A percentile compares a stretch with the other conserved stretches of the same genome.
phyloP scores from a whole-genome alignment of 1,284 basidiomycete genomes.

The Pseudozyma hubeiensis region DNA sequence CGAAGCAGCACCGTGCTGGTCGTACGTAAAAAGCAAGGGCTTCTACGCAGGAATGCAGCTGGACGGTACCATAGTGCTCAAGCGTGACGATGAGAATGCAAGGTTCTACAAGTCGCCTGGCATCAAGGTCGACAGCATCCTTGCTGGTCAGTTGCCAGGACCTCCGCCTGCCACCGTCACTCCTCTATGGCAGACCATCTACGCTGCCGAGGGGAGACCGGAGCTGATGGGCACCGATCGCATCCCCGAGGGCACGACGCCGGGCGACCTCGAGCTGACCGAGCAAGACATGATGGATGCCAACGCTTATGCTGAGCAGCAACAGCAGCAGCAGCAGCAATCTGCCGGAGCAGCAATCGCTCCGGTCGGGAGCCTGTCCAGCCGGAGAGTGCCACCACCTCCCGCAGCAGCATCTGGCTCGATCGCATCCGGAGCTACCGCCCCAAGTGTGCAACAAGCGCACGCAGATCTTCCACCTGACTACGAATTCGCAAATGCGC shows the following conservation, averaged over 20 bases:
- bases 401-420: slow-evolving; percentile 7
- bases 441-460: neutral
- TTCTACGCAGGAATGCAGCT: slow-evolving; percentile 67
- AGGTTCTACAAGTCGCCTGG: slow-evolving; percentile 59
- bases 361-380: slow-evolving; percentile 19
- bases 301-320: slow-evolving; percentile 32
- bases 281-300: slow-evolving; percentile 53
- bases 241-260: slow-evolving; percentile 54
- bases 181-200: slow-evolving; percentile 64
- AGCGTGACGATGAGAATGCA: slow-evolving; percentile 61
- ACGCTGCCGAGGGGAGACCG: slow-evolving; percentile 59
- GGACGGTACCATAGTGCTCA: slow-evolving; percentile 64
- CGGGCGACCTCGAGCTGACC: slow-evolving; percentile 55
- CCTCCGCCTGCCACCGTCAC: slow-evolving; percentile 42
- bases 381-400: slow-evolving; percentile 19
- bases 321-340: slow-evolving; percentile 13
- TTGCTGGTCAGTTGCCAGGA: slow-evolving; percentile 47
- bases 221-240: slow-evolving; percentile 56
- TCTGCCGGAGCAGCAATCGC: slow-evolving; percentile 2
- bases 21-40: slow-evolving; percentile 68
- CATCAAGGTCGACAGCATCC: slow-evolving; percentile 43
- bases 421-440: neutral
- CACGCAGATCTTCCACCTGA: slow-evolving; percentile 48
- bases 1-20: slow-evolving; percentile 63
- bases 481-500: slow-evolving; percentile 45